Conservation (phyloP, 2,329 filamentous ascomycete genomes). For the Alternaria triticina region DNA sequence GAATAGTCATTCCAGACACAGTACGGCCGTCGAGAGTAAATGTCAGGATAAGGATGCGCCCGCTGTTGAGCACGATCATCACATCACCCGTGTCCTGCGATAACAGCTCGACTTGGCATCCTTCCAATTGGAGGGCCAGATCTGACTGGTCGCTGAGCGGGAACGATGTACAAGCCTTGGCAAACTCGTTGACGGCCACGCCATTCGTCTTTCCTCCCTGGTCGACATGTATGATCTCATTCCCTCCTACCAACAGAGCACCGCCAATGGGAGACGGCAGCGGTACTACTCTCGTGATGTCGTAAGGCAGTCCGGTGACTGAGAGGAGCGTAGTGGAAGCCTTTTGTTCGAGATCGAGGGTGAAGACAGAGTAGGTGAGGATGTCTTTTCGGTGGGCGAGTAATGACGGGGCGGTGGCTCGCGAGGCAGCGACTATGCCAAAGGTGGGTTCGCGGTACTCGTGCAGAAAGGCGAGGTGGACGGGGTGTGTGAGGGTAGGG, state of each 20-base stretch:
- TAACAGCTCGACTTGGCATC: slow-evolving; percentile 77
- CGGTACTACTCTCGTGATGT: slow-evolving; percentile 81
- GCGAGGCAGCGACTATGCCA: slow-evolving; percentile 84
- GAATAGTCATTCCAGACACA: slow-evolving; percentile 83
- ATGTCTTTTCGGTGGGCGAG: slow-evolving; percentile 79
- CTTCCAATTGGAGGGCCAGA: slow-evolving; percentile 79
- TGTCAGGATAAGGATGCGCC: slow-evolving; percentile 74
- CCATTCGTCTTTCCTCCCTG: slow-evolving; percentile 94
- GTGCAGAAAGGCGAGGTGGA: slow-evolving; percentile 91
- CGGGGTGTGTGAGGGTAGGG: slow-evolving; percentile 82
- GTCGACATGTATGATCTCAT: slow-evolving; percentile 93
- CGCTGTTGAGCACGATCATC: slow-evolving; percentile 79
- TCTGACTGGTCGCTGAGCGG: slow-evolving; percentile 85
- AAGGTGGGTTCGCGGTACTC: slow-evolving; percentile 98
- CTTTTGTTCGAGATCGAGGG: slow-evolving; percentile 88
- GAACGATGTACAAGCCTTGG: slow-evolving; percentile 81
- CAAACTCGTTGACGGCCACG: slow-evolving; percentile 90
- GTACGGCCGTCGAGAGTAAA: slow-evolving; percentile 91
- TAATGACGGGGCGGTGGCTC: slow-evolving; percentile 75
- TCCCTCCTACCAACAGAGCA: slow-evolving; percentile 82
- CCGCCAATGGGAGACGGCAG: slow-evolving; percentile 87
- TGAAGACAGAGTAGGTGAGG: slow-evolving; percentile 91
- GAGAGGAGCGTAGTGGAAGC: slow-evolving; percentile 93
- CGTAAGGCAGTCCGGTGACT: slow-evolving; percentile 82
- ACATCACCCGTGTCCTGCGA: slow-evolving; percentile 81